Base-by-base conservation (phyloP, 176 grass and related monocot species). In the Musa itinerans region DNA sequence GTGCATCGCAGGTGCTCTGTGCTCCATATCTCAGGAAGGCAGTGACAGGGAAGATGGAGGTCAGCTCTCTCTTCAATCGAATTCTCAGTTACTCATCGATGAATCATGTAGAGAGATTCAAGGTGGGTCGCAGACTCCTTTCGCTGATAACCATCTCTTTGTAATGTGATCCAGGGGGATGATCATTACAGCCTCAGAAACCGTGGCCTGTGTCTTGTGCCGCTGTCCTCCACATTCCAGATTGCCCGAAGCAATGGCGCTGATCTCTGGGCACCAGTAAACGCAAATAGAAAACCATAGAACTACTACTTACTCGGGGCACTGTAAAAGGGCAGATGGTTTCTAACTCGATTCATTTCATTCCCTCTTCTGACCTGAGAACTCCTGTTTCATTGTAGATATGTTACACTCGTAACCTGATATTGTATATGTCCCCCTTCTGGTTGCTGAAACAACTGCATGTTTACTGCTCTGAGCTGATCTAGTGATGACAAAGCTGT, bases 251-350 rank as follows among this genome's bases (percentile, higher is more conserved):
- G 90, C 83, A 96, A 96, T 10, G 93, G 93, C 2, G 93, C 93
- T 54, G 93, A 96, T 89, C 88, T 96, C 54, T 96, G 93, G 93
- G 93, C 93, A 74, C 93, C 93, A 73, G 88, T 78, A 50, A 79
- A 90, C 68, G 85, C 83, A 55, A 83, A 65, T 71, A 86, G 55
- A 78, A 83, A 89, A 73, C 64, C 20, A 3, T 50, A 62, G 59
- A 7, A 16, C 24, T 51, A 11, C 53, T 14, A 11, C 11, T 11
- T 54, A 14, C 13, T 43, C 4, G 53, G 9, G 53, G 53, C 53
- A 54, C 53, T 54, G 53, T 1, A 54, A 14, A 54, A 14, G 53
- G 13, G 13, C 53, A 14, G 13, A 14, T 54, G 53, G 34, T 43
- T 43, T 43, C 74, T 83, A 83, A 83, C 69, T 54, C 76, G 51